phyloP scores from a whole-genome alignment of 176 grass and related monocot species.

The Avena atlantica region DNA sequence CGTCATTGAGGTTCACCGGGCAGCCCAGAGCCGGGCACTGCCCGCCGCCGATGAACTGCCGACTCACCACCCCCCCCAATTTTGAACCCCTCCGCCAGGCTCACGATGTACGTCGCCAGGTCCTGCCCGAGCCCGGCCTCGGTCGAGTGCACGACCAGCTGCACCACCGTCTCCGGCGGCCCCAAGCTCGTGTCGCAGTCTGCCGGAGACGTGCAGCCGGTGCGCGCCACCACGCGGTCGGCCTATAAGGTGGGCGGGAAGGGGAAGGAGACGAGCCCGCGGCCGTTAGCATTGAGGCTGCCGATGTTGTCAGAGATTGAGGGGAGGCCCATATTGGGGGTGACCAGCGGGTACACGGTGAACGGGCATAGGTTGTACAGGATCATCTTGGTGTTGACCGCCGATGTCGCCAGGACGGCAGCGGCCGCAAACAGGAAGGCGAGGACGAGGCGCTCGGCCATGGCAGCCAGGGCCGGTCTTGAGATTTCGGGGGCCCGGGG shows the following conservation, averaged over 20 bases:
- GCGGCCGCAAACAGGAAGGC: background rate
- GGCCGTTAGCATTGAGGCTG: background rate
- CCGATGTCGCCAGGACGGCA: background rate
- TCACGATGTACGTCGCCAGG: conserved; percentile 50
- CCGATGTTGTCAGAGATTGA: background rate
- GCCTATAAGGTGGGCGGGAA: conserved; percentile 19
- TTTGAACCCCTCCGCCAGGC: conserved; percentile 53
- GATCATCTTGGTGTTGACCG: background rate
- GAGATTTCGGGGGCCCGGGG: no score
- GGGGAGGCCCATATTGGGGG: conserved; percentile 11
- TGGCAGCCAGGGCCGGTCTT: background rate
- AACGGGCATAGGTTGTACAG: conserved; percentile 35
- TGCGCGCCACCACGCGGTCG: conserved; percentile 8
- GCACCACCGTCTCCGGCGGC: conserved; percentile 31
- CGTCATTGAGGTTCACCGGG: conserved; percentile 19
- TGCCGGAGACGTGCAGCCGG: background rate
- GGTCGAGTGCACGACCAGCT: conserved; percentile 38
- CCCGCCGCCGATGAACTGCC: conserved; percentile 31
- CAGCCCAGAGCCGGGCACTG: conserved; percentile 52
- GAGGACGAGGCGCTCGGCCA: background rate
- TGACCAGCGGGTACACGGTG: conserved; percentile 29
- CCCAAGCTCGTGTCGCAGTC: background rate
- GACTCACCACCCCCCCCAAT: conserved; percentile 45
- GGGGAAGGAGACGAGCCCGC: background rate
- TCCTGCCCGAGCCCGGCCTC: background rate